phyloP scores from a whole-genome alignment of 257 asterid genomes.

The Striga asiatica region DNA sequence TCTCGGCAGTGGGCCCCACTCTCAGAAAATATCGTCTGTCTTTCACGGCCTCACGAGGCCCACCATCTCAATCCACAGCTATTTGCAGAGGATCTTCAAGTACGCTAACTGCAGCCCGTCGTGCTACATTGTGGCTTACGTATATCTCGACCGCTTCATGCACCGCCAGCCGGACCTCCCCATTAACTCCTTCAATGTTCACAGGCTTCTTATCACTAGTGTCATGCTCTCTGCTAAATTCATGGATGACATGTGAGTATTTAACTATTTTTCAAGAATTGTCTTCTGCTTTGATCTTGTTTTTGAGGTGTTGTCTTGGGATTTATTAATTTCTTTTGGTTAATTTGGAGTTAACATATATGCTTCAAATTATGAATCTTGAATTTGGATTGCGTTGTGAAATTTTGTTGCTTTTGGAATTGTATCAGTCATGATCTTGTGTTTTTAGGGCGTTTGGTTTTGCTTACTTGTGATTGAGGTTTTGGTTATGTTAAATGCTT shows the following conservation, averaged over 20 bases:
- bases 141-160: constrained; percentile 67
- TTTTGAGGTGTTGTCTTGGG: neutral
- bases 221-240: constrained; percentile 82
- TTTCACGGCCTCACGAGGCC: constrained; percentile 66
- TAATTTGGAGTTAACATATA: neutral
- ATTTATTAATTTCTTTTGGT: neutral
- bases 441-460: too few species aligned
- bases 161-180: constrained; percentile 43
- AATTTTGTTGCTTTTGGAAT: too few species aligned
- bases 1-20: constrained; percentile 17
- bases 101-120: constrained; percentile 77
- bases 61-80: constrained; percentile 48
- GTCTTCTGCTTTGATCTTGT: neutral
- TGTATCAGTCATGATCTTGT: too few species aligned
- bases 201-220: constrained; percentile 65
- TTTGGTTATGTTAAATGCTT: too few species aligned
- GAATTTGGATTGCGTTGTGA: neutral
- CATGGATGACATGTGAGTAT: constrained; percentile 76
- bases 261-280: neutral
- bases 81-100: constrained; percentile 59
- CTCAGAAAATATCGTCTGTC: constrained; percentile 37
- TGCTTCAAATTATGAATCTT: neutral
- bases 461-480: too few species aligned
- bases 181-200: constrained; percentile 53
- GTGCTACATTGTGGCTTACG: constrained; percentile 69